Conservation (phyloP, 2,329 filamentous ascomycete species). For the Aspergillus glaucus region DNA sequence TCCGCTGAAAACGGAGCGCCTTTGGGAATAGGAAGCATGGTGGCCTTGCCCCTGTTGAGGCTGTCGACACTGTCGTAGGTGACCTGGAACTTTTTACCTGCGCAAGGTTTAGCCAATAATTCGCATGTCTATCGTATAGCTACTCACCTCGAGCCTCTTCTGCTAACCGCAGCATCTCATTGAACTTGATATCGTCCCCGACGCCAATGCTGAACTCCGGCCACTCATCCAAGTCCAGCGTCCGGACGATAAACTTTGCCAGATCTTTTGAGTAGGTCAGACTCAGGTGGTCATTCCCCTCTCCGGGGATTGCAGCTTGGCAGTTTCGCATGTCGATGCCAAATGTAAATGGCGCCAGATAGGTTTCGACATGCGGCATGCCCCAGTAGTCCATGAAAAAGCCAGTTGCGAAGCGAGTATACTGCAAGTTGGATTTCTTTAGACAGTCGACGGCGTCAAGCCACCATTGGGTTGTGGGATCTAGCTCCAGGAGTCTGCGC, state of each 20-base stretch:
- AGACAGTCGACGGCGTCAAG: slow-evolving; percentile 24
- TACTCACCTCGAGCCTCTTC: slow-evolving; percentile 38
- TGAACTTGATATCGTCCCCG: slow-evolving; percentile 41
- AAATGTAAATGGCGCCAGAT: slow-evolving; percentile 36
- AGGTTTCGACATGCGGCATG: slow-evolving; percentile 30
- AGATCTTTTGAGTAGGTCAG: slow-evolving; percentile 49
- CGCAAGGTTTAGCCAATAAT: neutral
- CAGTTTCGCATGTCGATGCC: slow-evolving; percentile 42
- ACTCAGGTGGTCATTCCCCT: slow-evolving; percentile 39
- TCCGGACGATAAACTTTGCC: slow-evolving; percentile 40
- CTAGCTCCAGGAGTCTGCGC: slow-evolving; percentile 19
- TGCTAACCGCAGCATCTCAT: slow-evolving; percentile 40
- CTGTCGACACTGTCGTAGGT: slow-evolving; percentile 27
- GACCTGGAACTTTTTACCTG: slow-evolving; percentile 32
- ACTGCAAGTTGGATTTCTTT: slow-evolving; percentile 29
- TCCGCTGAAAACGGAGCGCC: slow-evolving; percentile 12
- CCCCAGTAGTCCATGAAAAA: slow-evolving; percentile 46
- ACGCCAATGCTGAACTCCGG: slow-evolving; percentile 30
- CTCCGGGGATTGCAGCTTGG: slow-evolving; percentile 45
- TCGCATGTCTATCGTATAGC: neutral
- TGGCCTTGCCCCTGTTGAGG: slow-evolving; percentile 29
- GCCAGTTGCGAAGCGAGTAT: slow-evolving; percentile 36
- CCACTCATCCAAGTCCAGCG: slow-evolving; percentile 42
- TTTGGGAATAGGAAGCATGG: slow-evolving; percentile 22
- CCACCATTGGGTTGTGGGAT: slow-evolving; percentile 27